Evolutionary conservation across 805 yeast genomes (phyloP), one percentile per base, ranked within the genome.

Genomic region (Torulaspora quercuum): DNA sequence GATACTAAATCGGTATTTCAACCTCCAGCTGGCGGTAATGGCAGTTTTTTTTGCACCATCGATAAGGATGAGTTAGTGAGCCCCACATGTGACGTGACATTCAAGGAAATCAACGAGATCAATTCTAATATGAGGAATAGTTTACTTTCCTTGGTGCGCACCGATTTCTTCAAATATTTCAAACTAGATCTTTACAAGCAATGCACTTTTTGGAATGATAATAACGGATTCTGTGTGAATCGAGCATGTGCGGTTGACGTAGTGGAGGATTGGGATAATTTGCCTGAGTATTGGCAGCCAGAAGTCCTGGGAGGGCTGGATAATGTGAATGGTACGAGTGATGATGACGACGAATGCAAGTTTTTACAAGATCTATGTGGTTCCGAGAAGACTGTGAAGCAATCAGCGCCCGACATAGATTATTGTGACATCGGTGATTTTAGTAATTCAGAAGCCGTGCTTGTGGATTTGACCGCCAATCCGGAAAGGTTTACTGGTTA

Each of bases 401-500:
- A 24, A 11, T n/a, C 54, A 50, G 49, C 45, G 37, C 45, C 68
- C 33, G 79, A 75, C 47, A 63, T 73, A 39, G 85, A 81, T 52
- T 84, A 82, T 64, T 79, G 85, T 54, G 84, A 80, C 55, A 63
- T 80, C 24, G 85, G 78, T 50, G 75, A 59, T 34, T 71, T 69
- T 31, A 71, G 73, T 29, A 76, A 73, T 48, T 76, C 77, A 50
- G 73, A 78, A 42, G 79, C 88, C 37, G 96, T 87, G 1, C 81
- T 82, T 51, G 95, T 92, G 18, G 87, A 89, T 53, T 71, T 92
- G 39, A 69, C 81, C 13, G 85, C 83, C 37, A 94, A 94, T 55
- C 96, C 95, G 1, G 99, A 92, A 62, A 71, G 97, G 53, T 92
- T 85, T 65, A 94, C 98, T 0, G 98, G 98, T 0, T 92, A 92